Base-by-base conservation (phyloP, 2,329 filamentous ascomycete genomes). In the Exophiala lecanii-corni region DNA sequence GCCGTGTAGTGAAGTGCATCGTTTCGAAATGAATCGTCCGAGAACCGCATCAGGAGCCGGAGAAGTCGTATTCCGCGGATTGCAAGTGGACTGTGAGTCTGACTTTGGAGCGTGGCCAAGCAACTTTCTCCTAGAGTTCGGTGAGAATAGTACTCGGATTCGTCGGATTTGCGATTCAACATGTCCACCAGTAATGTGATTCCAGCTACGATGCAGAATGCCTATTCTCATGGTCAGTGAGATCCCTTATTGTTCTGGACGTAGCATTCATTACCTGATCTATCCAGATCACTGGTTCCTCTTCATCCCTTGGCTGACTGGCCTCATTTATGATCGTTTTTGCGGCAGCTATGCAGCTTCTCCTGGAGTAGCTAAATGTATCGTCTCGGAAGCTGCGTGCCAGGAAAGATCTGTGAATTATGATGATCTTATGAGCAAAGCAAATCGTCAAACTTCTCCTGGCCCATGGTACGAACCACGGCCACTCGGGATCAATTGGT, bases 371-470 rank as follows among this genome's bases (percentile, higher is more conserved):
- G 2, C 59, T 60, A 39, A 67, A 71, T 15, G 63, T 60, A 1
- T 57, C 58, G 28, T 67, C 64, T 2, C 62, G 65, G 48, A 70
- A 69, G 36, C 66, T 68, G 30, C 60, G 55, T 26, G 63, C 64
- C 2, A 70, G 50, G 40, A 69, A 70, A 31, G 61, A 63, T 33
- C 69, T 60, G 34, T 54, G 51, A 10, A 68, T 60, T 66, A 69
- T 69, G 44, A 70, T 69, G 25, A 68, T 61, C 43, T 70, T 69
- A 34, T 70, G 67, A n/a, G 61, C 59, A 5, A 59, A 55, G 17
- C 63, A 67, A 12, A 67, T 62, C 7, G 64, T 60, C n/a, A 67
- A 54, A 19, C 64, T 55, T 30, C 61, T 58, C 41, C 64, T 58
- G 1, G 65, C 66, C 67, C 66, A 70, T 2, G 52, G 56, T 2